phyloP scores from a whole-genome alignment of 352 stramenopile genomes.

The Peronospora tabacina region DNA sequence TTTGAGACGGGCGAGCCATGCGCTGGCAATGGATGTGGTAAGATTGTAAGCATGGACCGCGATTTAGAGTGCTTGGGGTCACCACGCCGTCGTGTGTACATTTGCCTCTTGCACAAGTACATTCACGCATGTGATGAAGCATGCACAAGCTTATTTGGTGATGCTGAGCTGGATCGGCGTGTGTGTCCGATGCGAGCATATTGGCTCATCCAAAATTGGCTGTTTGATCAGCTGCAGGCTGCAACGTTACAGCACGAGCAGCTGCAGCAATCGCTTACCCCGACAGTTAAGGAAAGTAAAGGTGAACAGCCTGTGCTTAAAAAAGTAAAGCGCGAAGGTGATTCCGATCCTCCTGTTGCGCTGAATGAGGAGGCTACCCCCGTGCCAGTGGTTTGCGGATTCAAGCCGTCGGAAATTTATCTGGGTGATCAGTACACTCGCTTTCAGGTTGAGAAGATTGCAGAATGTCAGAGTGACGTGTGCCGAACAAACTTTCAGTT shows the following conservation, averaged over 20 bases:
- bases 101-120: conserved; percentile 73
- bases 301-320: conserved; percentile 5
- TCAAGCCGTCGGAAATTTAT: conserved; percentile 50
- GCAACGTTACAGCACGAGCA: conserved; percentile 13
- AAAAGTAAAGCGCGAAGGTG: conserved; percentile 16
- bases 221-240: conserved; percentile 60
- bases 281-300: conserved; percentile 14
- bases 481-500: conserved; percentile 52
- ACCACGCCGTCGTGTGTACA: conserved; percentile 56
- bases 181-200: conserved; percentile 67
- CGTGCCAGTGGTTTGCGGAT: conserved; percentile 14
- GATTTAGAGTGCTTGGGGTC: conserved; percentile 70
- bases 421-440: conserved; percentile 47
- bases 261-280: conserved; percentile 7
- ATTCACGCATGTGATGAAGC: conserved; percentile 72
- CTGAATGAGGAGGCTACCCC: neutral
- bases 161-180: conserved; percentile 51
- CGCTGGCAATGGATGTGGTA: conserved; percentile 48
- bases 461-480: conserved; percentile 30
- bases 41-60: conserved; percentile 79
- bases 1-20: conserved; percentile 69
- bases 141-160: conserved; percentile 55
- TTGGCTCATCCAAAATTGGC: conserved; percentile 74
- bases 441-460: conserved; percentile 41
- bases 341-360: neutral